A percentile compares a stretch with the other conserved stretches of the same genome.
Evolutionary conservation across 108 stramenopile genomes (phyloP).

Genomic region (Conticribra weissflogii): DNA sequence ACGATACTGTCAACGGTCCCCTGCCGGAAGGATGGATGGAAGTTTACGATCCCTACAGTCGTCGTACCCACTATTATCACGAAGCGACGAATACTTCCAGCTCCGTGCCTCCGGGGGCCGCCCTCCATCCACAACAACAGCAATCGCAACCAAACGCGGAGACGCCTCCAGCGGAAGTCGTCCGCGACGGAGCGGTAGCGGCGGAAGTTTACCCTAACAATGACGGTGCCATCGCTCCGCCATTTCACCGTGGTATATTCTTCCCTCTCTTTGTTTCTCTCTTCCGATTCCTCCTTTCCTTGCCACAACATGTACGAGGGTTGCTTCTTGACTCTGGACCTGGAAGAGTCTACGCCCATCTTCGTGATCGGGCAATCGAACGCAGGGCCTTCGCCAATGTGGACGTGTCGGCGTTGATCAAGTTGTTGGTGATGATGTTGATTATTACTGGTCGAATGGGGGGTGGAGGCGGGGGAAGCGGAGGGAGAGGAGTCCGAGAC

Average conservation of each 20-base stretch:
- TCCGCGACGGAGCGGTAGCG: neutral
- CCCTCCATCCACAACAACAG: neutral
- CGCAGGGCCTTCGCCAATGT: slow-evolving; percentile 38
- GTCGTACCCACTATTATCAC: neutral
- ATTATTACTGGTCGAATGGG: slow-evolving; percentile 31
- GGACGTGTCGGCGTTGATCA: slow-evolving; percentile 28
- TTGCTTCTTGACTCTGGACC: slow-evolving; percentile 32
- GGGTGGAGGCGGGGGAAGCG: neutral
- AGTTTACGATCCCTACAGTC: neutral
- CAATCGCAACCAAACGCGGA: no score
- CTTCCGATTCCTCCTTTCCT: neutral
- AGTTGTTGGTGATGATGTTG: slow-evolving; percentile 39
- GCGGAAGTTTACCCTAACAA: slow-evolving; percentile 2
- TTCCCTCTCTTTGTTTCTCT: slow-evolving; percentile 14
- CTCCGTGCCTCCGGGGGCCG: no score
- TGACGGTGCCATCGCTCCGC: neutral
- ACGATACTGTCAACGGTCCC: neutral
- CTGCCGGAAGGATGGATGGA: neutral
- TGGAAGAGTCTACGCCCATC: slow-evolving; percentile 29
- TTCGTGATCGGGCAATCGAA: slow-evolving; percentile 25
- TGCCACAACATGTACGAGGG: slow-evolving; percentile 14
- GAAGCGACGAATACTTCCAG: neutral
- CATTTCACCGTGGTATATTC: slow-evolving; percentile 21
- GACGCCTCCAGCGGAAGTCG: no score
- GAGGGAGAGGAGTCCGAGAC: neutral